Evolutionary conservation across 1,139 yeast species (phyloP).

Genomic region (Zygosaccharomyces sapae): DNA sequence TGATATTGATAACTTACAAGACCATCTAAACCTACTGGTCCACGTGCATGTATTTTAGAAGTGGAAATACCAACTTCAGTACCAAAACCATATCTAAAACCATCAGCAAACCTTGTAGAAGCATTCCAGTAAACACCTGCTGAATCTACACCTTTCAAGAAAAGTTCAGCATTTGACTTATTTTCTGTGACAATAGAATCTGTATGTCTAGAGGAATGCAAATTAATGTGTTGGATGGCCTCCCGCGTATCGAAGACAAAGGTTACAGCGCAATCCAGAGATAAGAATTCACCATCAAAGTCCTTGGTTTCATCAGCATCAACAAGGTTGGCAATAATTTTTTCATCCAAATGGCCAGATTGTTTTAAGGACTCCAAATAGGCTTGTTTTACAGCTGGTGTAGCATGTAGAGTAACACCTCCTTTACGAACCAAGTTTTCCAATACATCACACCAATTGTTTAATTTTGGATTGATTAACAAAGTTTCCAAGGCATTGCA

Average conservation of each 20-base stretch:
- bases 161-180: constrained; percentile 63
- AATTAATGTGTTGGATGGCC: constrained; percentile 80
- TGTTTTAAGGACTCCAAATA: constrained; percentile 28
- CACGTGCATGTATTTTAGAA: constrained; percentile 94
- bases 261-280: constrained; percentile 74
- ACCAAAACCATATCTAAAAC: constrained; percentile 97
- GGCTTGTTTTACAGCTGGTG: constrained; percentile 45
- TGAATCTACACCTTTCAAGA: constrained; percentile 83
- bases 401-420: constrained; percentile 70
- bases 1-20: constrained; percentile 93
- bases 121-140: constrained; percentile 99
- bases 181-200: constrained; percentile 84
- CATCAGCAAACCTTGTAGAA: constrained; percentile 96
- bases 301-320: constrained; percentile 53
- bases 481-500: constrained; percentile 95
- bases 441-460: constrained; percentile 42
- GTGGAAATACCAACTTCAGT: constrained; percentile 98
- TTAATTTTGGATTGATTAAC: constrained; percentile 57
- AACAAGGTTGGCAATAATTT: constrained; percentile 33
- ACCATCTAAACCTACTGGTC: constrained; percentile 98
- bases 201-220: constrained; percentile 93
- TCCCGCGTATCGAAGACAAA: constrained; percentile 54
- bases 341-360: constrained; percentile 30
- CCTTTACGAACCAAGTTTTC: constrained; percentile 51
- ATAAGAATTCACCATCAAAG: constrained; percentile 77